phyloP scores from a whole-genome alignment of 805 yeast species.

The Grigorovia yakushimaensis region DNA sequence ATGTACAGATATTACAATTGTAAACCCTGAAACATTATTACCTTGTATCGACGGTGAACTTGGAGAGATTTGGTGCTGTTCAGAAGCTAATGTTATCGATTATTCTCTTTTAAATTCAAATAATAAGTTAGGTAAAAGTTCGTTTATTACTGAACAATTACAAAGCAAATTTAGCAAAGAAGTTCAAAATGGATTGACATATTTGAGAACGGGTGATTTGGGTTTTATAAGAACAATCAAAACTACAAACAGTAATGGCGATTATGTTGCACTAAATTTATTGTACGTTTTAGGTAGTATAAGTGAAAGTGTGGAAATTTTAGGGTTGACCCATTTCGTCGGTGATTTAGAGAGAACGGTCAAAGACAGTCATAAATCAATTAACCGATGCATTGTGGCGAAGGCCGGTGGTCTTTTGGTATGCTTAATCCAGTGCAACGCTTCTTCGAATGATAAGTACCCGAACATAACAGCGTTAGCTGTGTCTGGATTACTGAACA shows the following conservation, averaged over 20 bases:
- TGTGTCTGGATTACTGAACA: slow-evolving; percentile 65
- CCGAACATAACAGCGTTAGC: slow-evolving; percentile 78
- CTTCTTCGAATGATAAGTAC: slow-evolving; percentile 34
- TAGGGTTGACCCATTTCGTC: slow-evolving; percentile 89
- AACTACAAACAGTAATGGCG: slow-evolving; percentile 33
- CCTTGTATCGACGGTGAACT: slow-evolving; percentile 82
- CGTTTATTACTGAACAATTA: slow-evolving; percentile 46
- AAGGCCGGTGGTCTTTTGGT: slow-evolving; percentile 75
- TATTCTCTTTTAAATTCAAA: slow-evolving; percentile 39
- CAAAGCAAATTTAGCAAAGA: slow-evolving; percentile 50
- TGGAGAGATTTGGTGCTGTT: slow-evolving; percentile 95
- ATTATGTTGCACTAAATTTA: slow-evolving; percentile 48
- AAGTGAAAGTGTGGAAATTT: slow-evolving; percentile 77
- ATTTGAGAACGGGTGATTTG: slow-evolving; percentile 84
- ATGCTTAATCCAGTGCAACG: slow-evolving; percentile 57
- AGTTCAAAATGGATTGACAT: slow-evolving; percentile 53
- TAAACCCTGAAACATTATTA: slow-evolving; percentile 80
- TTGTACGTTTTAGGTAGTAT: slow-evolving; percentile 78
- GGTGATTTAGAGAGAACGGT: slow-evolving; percentile 68
- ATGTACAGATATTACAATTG: slow-evolving; percentile 87
- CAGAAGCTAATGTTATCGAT: slow-evolving; percentile 68
- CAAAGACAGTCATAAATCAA: slow-evolving; percentile 39
- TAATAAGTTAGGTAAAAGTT: slow-evolving; percentile 38
- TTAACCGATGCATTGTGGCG: slow-evolving; percentile 51
- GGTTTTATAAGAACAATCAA: slow-evolving; percentile 81